Evolutionary conservation across 306 rosid genomes (phyloP), one percentile per base, ranked within the genome.

Genomic region (Elaeagnus macrophylla): DNA sequence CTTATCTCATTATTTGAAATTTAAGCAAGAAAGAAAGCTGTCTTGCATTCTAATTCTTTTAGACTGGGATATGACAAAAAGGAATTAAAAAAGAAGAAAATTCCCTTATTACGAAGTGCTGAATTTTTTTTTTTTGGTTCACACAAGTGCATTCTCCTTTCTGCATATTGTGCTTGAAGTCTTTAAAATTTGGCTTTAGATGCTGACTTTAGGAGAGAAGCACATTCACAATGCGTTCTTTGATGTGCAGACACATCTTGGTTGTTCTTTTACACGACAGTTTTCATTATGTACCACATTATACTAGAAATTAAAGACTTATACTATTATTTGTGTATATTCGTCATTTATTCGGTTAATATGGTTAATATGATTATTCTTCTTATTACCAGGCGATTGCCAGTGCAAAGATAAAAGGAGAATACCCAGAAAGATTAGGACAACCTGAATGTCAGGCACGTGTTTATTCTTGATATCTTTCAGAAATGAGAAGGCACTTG

Each of bases 361-460:
- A 8, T 57, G 46, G 13, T 56, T 72, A 50, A 57, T 54, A 8
- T 8, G 49, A 36, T 14, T 56, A 63, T 69, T 59, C 54, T 61
- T 53, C 53, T 49, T 66, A 59, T 67, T 54, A 8, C 61, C 75
- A 90, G 97, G 97, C 97, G 51, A 86, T 90, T 79, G 97, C 97
- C 18, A 69, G 95, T 48, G 95, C 97, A 57, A 74, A 94, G 80
- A 86, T 90, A 95, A 90, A 90, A 66, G 97, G 97, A 39, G 97
- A 90, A 61, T 90, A 73, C 71, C 97, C 97, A 14, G 97, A 90
- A 78, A 81, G 97, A 72, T 62, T 78, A 52, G 97, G 97, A 62
- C 97, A 90, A 71, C 91, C 94, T 32, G 97, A 90, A 76, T 90
- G 97, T 70, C 97, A 90, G 95, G 97, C 77, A 86, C 57, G 95